Evolutionary conservation across 148 eudicot genomes (phyloP), one percentile per base, ranked within the genome.

Genomic region (Arctostaphylos glauca): DNA sequence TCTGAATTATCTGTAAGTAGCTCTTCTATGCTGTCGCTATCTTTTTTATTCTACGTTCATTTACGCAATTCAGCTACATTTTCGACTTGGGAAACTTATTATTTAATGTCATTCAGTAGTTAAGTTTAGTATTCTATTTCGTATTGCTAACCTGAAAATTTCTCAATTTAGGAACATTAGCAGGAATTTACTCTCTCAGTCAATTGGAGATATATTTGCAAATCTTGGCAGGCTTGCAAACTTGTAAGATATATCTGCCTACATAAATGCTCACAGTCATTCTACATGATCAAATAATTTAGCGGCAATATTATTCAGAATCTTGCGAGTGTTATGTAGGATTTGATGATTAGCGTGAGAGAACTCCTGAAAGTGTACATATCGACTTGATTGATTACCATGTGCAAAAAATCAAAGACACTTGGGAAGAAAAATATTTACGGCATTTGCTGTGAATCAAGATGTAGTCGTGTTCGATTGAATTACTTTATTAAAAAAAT

Each of bases 201-300:
- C 89, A 25, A 87, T 94, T 84, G 94, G 92, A 81, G 99, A 96
- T 82, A 82, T 94, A 12, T 96, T 94, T 84, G 55, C 92, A 81
- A 92, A 94, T 89, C 97, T 93, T 81, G 77, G 91, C 67, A 84
- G 67, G 46, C 93, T 96, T 55, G 84, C 87, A 58, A 91, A 97
- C 79, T 16, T 96, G 99, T 96, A 91, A 93, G 95, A 78, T 64
- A 78, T 64, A 71, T 77, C 77, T 38, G 44, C 48, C 74, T 21
- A 46, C 48, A 25, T 48, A 18, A 23, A 71, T 10, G 10, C 2
- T 7, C 46, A 48, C 81, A 48, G 41, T 47, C 4, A 43, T 75
- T 66, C 54, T 19, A 4, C 12, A 10, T 47, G 55, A 50, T 12
- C 2, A n/a, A 50, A 74, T 18, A 74, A 48, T 74, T 74, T 74